Evolutionary conservation across 306 rosid genomes (phyloP), one percentile per base, ranked within the genome.

Genomic region (Gynostemma pentaphyllum): DNA sequence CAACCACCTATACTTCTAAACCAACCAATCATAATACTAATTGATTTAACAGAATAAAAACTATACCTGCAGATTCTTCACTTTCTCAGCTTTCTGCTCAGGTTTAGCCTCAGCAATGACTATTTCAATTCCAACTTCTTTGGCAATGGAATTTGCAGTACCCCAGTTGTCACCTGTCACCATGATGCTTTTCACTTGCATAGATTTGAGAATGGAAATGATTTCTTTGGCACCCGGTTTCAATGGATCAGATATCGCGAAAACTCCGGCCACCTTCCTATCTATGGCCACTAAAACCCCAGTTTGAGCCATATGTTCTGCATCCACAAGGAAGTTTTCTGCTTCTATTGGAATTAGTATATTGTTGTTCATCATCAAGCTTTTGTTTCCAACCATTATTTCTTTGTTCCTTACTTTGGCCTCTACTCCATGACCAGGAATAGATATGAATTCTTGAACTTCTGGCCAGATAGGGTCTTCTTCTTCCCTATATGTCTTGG

Each of bases 91-190:
- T 72, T 89, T 89, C 45, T 73, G 66, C 67, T 86, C 80, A 2
- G 97, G 97, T 62, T 72, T 89, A 61, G 91, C 91, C 65, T 86
- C 89, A 23, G 97, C 95, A 21, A 86, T 72, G 32, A 84, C 85
- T 16, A 76, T 75, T 53, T 86, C 91, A 44, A 89, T 84, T 21
- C 86, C 91, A 59, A 79, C 85, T 80, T 89, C 89, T 50, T 69
- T 76, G 32, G 91, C 95, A 45, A 86, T 84, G 61, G 97, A 86
- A 50, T 89, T 82, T 45, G 95, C 97, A 16, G 97, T 89, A 10
- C 97, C 97, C 95, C 89, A 83, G 10, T 86, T 89, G 78, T 89
- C 95, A 40, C 97, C 97, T 3, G 97, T 89, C 55, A 86, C 86
- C 89, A 89, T 80, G 53, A 89, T 80, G 78, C 89, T 82, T 73